Conservation (phyloP, 1,284 basidiomycete genomes). For the Serendipita sp. region DNA sequence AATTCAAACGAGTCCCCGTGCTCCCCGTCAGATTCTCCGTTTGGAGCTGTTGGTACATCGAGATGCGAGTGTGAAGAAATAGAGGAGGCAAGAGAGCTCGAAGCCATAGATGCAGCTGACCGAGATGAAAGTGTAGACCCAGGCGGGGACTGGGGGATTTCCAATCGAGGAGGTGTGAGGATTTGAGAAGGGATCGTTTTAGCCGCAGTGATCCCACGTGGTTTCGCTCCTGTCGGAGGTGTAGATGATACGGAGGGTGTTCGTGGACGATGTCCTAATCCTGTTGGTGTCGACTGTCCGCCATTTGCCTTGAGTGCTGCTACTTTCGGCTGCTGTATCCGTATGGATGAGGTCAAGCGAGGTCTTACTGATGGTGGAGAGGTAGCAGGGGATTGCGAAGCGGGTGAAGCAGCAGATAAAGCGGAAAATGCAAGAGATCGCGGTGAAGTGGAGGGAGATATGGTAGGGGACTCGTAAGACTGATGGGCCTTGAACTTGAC, state of each 20-base stretch:
- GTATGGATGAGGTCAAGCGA: neutral
- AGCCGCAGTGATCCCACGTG: neutral
- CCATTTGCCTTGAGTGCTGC: neutral
- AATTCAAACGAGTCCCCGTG: constrained; percentile 15
- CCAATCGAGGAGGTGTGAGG: neutral
- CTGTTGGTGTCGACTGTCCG: neutral
- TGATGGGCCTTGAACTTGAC: constrained; percentile 2
- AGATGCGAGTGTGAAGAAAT: constrained; percentile 41
- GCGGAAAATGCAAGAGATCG: neutral
- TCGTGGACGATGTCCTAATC: neutral
- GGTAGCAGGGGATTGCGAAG: neutral
- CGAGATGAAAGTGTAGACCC: constrained; percentile 41
- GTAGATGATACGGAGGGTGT: neutral
- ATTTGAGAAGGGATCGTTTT: neutral
- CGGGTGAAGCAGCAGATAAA: neutral
- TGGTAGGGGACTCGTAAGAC: neutral
- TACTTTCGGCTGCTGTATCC: neutral
- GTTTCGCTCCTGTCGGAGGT: neutral
- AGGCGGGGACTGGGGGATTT: constrained; percentile 45
- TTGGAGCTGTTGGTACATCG: constrained; percentile 9
- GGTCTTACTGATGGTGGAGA: neutral
- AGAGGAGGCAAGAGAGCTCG: constrained; percentile 20
- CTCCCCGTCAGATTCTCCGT: constrained; percentile 20
- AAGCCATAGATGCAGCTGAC: constrained; percentile 14
- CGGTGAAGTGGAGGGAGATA: neutral